Percentiles rank a stretch among this genome's conserved stretches.
Evolutionary conservation across 1,139 yeast genomes (phyloP).

Genomic region (Cylindricascospora bacillispora): DNA sequence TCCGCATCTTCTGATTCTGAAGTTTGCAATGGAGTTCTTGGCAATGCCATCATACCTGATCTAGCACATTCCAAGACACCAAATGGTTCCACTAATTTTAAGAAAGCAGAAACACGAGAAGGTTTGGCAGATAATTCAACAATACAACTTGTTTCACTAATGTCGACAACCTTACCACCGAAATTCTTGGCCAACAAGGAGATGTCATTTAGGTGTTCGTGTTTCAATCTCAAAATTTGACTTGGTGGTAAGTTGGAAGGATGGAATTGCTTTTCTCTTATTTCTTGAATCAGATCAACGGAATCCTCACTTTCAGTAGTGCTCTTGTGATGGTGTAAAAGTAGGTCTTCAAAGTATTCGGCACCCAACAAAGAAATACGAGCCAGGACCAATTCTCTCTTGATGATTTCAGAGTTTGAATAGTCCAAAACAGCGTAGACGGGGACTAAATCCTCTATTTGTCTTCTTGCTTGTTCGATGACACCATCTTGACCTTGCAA

Average conservation of each 20-base stretch:
- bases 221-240: conserved; percentile 90
- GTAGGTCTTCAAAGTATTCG: conserved; percentile 89
- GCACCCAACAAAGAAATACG: conserved; percentile 91
- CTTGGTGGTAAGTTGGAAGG: conserved; percentile 86
- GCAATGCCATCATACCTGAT: conserved; percentile 97
- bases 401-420: conserved; percentile 77
- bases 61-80: conserved; percentile 94
- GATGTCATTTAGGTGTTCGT: conserved; percentile 74
- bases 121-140: conserved; percentile 94
- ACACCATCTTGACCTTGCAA: conserved; percentile 92
- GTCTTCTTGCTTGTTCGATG: conserved; percentile 97
- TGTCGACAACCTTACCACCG: conserved; percentile 87
- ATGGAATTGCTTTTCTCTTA: conserved; percentile 45
- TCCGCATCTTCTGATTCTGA: conserved; percentile 43
- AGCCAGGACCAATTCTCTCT: conserved; percentile 81
- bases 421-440: conserved; percentile 96
- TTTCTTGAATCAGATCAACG: conserved; percentile 23
- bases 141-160: conserved; percentile 85
- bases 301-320: conserved; percentile 15
- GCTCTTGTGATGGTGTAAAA: conserved; percentile 64
- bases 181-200: conserved; percentile 71
- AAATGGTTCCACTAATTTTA: conserved; percentile 84
- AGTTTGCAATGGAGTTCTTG: conserved; percentile 72
- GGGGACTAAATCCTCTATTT: conserved; percentile 93
- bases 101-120: conserved; percentile 70